Evolutionary conservation across 139 green algal species (phyloP), one percentile per base, ranked within the genome.

Genomic region (Eudorina sp.): DNA sequence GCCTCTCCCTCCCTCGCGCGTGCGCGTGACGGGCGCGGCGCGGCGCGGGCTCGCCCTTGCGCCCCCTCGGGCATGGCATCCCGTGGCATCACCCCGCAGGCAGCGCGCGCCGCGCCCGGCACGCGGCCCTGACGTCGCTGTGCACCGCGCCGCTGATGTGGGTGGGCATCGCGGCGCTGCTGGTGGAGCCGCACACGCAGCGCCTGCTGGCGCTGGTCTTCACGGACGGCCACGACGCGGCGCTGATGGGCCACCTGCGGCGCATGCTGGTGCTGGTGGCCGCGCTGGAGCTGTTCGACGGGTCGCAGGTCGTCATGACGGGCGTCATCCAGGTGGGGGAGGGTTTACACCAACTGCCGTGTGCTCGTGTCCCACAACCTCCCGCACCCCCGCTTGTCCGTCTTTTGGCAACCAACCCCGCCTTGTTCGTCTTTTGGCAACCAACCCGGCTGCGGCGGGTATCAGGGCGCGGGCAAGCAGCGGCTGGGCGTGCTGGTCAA

Each of bases 401-500:
- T n/a, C n/a, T n/a, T n/a, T n/a, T n/a, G n/a, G n/a, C n/a, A n/a
- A n/a, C n/a, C n/a, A n/a, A 21, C 31, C n/a, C n/a, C n/a, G n/a
- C n/a, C n/a, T n/a, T n/a, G n/a, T n/a, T n/a, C n/a, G n/a, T n/a
- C n/a, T n/a, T n/a, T n/a, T n/a, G n/a, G n/a, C n/a, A n/a, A n/a
- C n/a, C n/a, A n/a, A n/a, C n/a, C n/a, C n/a, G n/a, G n/a, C n/a
- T n/a, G n/a, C n/a, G n/a, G n/a, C n/a, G n/a, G n/a, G n/a, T n/a
- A n/a, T n/a, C 80, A 86, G 80, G 92, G 92, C 0, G 83, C 84
- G 0, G 92, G 90, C 72, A 93, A 94, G 88, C 92, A 95, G 78
- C 34, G 40, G 29, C 75, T 74, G 14, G 92, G 92, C 16, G 84
- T 85, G 27, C 5, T 82, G 6, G 89, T 93, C 43, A 94, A 94